These are phyloP conservation scores for Aphanomyces astaci DNA, from an alignment of 352 stramenopile genomes.

Conservation along the genomic window DNA sequence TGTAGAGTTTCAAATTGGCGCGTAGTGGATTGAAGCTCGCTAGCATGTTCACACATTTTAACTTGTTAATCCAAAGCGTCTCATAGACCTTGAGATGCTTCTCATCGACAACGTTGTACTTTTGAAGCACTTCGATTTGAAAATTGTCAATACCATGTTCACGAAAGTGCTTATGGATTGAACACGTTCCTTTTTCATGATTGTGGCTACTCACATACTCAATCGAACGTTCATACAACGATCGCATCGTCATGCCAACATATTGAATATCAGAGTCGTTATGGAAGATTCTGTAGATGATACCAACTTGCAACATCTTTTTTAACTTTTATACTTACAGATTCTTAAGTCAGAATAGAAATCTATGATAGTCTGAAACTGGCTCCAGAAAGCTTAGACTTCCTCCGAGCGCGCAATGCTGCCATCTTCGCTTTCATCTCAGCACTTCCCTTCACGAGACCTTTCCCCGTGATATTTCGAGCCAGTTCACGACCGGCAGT, in stretches of 20 bases:
- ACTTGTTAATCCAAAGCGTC: constrained; percentile 21
- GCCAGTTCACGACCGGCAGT: background rate
- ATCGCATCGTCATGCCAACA: constrained; percentile 7
- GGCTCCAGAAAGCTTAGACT: no score
- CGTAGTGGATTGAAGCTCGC: constrained; percentile 8
- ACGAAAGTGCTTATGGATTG: background rate
- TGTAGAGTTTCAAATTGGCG: no score
- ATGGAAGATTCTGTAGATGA: constrained; percentile 6
- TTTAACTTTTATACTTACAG: no score
- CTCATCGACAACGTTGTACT: constrained; percentile 14
- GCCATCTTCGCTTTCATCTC: background rate
- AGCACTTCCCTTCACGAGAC: background rate
- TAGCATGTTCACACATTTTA: constrained; percentile 19
- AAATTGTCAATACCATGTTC: constrained; percentile 15
- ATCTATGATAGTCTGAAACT: no score
- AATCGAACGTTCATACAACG: background rate
- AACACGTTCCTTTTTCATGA: background rate
- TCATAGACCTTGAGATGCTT: constrained; percentile 18
- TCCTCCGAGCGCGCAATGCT: background rate
- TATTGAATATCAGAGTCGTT: constrained; percentile 1
- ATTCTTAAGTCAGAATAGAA: no score
- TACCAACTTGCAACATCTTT: no score
- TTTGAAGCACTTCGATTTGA: constrained; percentile 5
- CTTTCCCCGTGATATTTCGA: background rate
- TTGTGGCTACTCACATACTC: background rate